Conservation (phyloP, 495 filamentous ascomycete genomes). For the Hypoxylon lenormandii region DNA sequence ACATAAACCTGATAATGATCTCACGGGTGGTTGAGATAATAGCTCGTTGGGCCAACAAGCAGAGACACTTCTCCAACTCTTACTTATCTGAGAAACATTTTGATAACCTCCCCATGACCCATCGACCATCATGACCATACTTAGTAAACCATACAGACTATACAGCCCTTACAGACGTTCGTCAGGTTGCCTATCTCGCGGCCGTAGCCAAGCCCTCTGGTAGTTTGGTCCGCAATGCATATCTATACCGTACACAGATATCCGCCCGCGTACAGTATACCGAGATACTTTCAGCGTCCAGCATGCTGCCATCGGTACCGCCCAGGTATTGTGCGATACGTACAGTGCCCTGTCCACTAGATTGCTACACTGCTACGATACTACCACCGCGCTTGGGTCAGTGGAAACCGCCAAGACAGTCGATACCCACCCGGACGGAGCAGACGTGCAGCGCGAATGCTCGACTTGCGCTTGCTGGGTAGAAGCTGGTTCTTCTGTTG, state of each 20-base stretch:
- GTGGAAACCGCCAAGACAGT: conserved; percentile 43
- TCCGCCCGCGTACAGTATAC: conserved; percentile 20
- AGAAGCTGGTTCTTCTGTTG: conserved; percentile 28
- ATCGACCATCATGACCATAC: conserved; percentile 3
- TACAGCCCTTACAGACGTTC: background rate
- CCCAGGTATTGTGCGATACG: conserved; percentile 3
- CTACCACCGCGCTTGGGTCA: conserved; percentile 12
- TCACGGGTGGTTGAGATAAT: conserved; percentile 1
- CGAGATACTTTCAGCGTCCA: conserved; percentile 21
- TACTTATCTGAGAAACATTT: conserved; percentile 1
- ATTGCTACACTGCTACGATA: conserved; percentile 10
- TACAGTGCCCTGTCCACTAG: conserved; percentile 23
- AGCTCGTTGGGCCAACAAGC: conserved; percentile 1
- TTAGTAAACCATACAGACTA: conserved; percentile 1
- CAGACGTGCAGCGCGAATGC: conserved; percentile 14
- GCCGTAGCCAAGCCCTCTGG: conserved; percentile 29
- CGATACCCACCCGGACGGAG: conserved; percentile 45
- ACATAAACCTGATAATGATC: conserved; percentile 1
- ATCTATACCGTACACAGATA: conserved; percentile 18
- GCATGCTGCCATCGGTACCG: too few relatives aligned
- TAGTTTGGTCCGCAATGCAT: conserved; percentile 29
- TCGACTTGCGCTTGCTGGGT: conserved; percentile 16
- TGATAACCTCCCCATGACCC: background rate
- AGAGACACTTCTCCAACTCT: conserved; percentile 1
- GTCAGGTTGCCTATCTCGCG: conserved; percentile 11